phyloP scores from a whole-genome alignment of 306 rosid genomes.

The Vicia villosa region DNA sequence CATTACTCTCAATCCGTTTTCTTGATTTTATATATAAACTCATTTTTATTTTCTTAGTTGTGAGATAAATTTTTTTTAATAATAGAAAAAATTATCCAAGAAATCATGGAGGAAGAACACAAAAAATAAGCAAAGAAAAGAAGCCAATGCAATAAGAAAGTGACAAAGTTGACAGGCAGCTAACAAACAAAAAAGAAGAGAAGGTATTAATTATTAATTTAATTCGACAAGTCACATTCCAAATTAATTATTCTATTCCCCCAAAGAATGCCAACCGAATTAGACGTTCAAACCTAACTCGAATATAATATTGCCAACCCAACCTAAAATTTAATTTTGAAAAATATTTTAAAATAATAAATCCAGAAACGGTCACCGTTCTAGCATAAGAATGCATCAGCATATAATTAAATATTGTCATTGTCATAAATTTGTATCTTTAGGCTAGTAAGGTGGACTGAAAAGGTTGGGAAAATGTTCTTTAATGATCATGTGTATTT shows the following conservation, averaged over 20 bases:
- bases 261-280: slow-evolving; percentile 24
- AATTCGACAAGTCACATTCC: slow-evolving; percentile 22
- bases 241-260: slow-evolving; percentile 37
- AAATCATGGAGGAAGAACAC: background rate
- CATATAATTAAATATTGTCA: slow-evolving; percentile 14
- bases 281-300: slow-evolving; percentile 28
- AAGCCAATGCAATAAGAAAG: slow-evolving; percentile 24
- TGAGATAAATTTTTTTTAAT: too few species aligned
- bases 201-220: background rate
- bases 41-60: too few species aligned
- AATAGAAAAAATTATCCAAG: background rate
- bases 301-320: slow-evolving; percentile 37
- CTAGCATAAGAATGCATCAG: slow-evolving; percentile 3
- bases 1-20: too few species aligned
- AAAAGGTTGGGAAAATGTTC: slow-evolving; percentile 24
- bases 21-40: too few species aligned
- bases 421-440: background rate
- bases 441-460: background rate
- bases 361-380: slow-evolving; percentile 14
- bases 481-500: background rate
- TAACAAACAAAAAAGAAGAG: slow-evolving; percentile 39
- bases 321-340: slow-evolving; percentile 11
- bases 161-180: slow-evolving; percentile 45
- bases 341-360: background rate
- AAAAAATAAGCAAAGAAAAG: slow-evolving; percentile 21